Evolutionary conservation across 768 basidiomycete genomes (phyloP).

Genomic region (Pholiota molesta): DNA sequence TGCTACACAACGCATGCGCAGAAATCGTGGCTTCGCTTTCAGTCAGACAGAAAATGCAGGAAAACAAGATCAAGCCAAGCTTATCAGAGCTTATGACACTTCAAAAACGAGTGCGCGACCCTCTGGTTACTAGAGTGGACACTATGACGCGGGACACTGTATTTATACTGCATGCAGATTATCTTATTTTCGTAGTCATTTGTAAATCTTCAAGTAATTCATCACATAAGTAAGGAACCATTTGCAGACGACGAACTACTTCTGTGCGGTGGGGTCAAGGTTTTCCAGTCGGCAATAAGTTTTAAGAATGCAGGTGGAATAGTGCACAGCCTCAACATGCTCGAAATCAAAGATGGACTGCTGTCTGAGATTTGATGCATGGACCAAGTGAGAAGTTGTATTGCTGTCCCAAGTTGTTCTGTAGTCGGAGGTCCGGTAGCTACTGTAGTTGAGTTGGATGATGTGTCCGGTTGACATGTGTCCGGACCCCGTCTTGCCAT

Average conservation of each 20-base stretch:
- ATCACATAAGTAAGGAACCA: constrained; percentile 2
- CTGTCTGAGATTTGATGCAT: not conserved
- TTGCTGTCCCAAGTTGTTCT: not conserved
- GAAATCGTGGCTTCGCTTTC: constrained; percentile 97
- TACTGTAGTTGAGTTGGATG: constrained; percentile 19
- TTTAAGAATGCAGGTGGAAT: not conserved
- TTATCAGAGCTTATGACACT: constrained; percentile 89
- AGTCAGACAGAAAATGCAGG: constrained; percentile 90
- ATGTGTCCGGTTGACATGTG: constrained; percentile 2
- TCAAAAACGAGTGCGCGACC: constrained; percentile 74
- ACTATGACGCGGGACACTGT: constrained; percentile 35
- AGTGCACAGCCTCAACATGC: too few species aligned
- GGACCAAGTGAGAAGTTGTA: not conserved
- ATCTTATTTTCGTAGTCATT: constrained; percentile 26
- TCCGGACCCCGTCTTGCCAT: not conserved
- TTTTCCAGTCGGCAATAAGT: not conserved
- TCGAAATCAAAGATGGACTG: not conserved
- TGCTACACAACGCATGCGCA: constrained; percentile 96
- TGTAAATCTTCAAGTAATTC: constrained; percentile 14
- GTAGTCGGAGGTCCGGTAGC: constrained; percentile 12
- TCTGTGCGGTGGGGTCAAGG: too few species aligned
- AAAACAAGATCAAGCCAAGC: constrained; percentile 83
- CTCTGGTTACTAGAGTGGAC: constrained; percentile 63
- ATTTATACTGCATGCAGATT: constrained; percentile 33
- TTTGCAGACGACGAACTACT: not conserved